A percentile compares a stretch with the other conserved stretches of the same genome.
Conservation (phyloP, 2,329 filamentous ascomycete species). For the Cladosporium sp. region DNA sequence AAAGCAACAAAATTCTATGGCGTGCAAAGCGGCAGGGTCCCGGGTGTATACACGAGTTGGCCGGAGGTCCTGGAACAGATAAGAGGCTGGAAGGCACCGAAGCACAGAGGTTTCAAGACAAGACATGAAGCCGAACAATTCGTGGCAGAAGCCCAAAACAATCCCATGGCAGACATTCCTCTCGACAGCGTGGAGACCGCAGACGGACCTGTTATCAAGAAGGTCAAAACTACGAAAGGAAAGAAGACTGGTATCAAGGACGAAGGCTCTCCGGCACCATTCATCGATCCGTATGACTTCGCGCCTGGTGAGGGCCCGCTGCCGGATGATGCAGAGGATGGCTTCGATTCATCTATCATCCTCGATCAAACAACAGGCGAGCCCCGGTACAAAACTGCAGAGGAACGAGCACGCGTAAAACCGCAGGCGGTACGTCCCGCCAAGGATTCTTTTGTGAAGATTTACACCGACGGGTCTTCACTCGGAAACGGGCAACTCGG, state of each 20-base stretch:
- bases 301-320: conserved; percentile 58
- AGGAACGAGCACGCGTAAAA: conserved; percentile 50
- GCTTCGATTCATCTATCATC: conserved; percentile 60
- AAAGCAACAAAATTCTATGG: conserved; percentile 56
- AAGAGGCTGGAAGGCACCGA: conserved; percentile 67
- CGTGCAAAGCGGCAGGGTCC: conserved; percentile 58
- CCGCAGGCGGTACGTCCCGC: conserved; percentile 44
- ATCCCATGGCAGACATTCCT: conserved; percentile 15
- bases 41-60: conserved; percentile 68
- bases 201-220: conserved; percentile 38
- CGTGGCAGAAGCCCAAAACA: conserved; percentile 50
- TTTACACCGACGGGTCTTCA: conserved; percentile 65
- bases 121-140: conserved; percentile 74
- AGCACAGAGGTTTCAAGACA: conserved; percentile 52
- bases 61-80: conserved; percentile 71
- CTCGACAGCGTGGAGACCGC: conserved; percentile 25
- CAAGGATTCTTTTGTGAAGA: conserved; percentile 51
- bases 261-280: conserved; percentile 22
- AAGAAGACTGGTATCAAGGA: conserved; percentile 37
- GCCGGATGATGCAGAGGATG: conserved; percentile 58
- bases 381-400: conserved; percentile 56
- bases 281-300: conserved; percentile 37
- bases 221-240: conserved; percentile 43
- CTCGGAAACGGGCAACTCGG: conserved; percentile 57
- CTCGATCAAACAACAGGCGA: conserved; percentile 56